These are phyloP conservation scores for Cutaneotrichosporon cutaneum DNA, from an alignment of 1,284 basidiomycete species.

Conservation along the genomic window DNA sequence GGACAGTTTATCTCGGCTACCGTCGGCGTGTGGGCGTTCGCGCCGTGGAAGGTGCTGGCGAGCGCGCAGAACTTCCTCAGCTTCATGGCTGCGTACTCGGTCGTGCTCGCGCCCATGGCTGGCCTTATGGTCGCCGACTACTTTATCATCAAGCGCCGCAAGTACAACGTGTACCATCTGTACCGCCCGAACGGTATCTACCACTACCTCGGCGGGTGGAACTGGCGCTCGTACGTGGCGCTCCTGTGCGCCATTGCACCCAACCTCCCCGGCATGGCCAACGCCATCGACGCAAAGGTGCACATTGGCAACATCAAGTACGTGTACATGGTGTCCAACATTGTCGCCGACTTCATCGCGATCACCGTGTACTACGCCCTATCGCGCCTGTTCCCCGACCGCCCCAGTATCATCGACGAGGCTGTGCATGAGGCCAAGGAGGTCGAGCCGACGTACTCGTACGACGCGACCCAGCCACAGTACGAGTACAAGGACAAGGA, in stretches of 20 bases:
- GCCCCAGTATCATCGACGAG: slow-evolving; percentile 61
- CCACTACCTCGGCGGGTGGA: slow-evolving; percentile 60
- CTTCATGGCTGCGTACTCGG: slow-evolving; percentile 48
- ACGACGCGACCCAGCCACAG: not conserved
- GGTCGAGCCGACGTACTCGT: not conserved
- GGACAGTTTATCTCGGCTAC: slow-evolving; percentile 72
- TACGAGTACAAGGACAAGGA: not conserved
- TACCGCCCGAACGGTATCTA: slow-evolving; percentile 43
- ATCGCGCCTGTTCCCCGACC: slow-evolving; percentile 62
- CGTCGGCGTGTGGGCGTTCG: slow-evolving; percentile 63
- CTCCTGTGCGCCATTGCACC: slow-evolving; percentile 68
- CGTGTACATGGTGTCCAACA: slow-evolving; percentile 52
- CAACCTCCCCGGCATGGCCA: slow-evolving; percentile 64
- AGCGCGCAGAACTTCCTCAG: slow-evolving; percentile 33
- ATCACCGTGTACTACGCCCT: slow-evolving; percentile 64
- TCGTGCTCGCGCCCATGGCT: slow-evolving; percentile 46
- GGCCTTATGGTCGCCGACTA: slow-evolving; percentile 42
- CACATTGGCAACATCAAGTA: slow-evolving; percentile 62
- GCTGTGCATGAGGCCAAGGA: slow-evolving; percentile 55
- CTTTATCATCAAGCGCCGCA: slow-evolving; percentile 36
- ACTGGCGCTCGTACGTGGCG: slow-evolving; percentile 60
- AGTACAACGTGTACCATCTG: slow-evolving; percentile 42
- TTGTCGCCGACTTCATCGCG: slow-evolving; percentile 54
- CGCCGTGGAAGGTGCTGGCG: slow-evolving; percentile 46
- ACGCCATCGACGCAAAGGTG: slow-evolving; percentile 51